These are phyloP conservation scores for Aciculosporium take DNA, from an alignment of 2,329 filamentous ascomycete species.

Conservation along the genomic window DNA sequence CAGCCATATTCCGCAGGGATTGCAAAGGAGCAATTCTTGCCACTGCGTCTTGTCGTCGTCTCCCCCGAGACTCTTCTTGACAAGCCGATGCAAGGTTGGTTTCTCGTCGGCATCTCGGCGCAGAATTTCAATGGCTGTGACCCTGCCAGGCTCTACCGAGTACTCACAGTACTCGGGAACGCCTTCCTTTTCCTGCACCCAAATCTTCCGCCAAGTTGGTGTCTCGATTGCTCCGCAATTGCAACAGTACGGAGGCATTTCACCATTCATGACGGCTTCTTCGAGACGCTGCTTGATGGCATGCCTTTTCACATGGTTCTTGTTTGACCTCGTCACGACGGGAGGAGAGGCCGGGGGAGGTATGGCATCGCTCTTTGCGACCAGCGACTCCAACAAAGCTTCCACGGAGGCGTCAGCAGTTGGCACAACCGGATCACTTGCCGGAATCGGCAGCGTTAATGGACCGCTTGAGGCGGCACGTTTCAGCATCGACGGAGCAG, in stretches of 20 bases:
- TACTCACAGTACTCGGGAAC: conserved; percentile 56
- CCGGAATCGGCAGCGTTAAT: conserved; percentile 24
- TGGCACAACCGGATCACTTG: conserved; percentile 30
- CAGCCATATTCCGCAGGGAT: conserved; percentile 92
- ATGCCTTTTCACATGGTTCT: conserved; percentile 50
- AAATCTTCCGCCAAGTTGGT: conserved; percentile 89
- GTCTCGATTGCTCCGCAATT: conserved; percentile 95
- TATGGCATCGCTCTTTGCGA: conserved; percentile 29
- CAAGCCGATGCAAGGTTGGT: conserved; percentile 54
- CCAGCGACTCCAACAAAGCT: conserved; percentile 21
- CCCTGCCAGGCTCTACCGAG: conserved; percentile 56
- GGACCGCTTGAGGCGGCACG: conserved; percentile 23
- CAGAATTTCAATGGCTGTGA: conserved; percentile 59
- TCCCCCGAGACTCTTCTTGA: conserved; percentile 57
- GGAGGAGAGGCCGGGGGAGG: conserved; percentile 24
- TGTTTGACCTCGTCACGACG: conserved; percentile 37
- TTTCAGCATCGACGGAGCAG: conserved; percentile 23
- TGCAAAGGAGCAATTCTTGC: conserved; percentile 68
- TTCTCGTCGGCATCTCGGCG: conserved; percentile 48
- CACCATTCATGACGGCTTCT: conserved; percentile 56
- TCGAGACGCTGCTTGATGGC: conserved; percentile 45
- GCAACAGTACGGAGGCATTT: conserved; percentile 75
- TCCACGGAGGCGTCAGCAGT: conserved; percentile 12
- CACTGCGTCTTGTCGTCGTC: conserved; percentile 53
- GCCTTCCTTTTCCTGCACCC: conserved; percentile 60